Conservation (phyloP, 2,329 filamentous ascomycete genomes). For the Juglanconis sp. region DNA sequence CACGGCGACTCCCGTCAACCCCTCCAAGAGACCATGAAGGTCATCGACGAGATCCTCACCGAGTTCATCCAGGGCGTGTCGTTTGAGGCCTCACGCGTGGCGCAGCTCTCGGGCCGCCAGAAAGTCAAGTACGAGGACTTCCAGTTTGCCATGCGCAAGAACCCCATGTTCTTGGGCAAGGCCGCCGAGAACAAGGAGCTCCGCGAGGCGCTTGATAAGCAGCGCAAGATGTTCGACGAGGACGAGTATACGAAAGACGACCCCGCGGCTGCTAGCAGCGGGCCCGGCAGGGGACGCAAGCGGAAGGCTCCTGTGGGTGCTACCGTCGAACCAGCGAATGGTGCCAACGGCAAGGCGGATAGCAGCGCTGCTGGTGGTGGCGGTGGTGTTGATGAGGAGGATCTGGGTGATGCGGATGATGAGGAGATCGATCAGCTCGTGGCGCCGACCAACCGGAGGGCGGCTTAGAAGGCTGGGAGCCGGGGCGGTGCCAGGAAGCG, state of each 20-base stretch:
- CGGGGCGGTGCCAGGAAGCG: constrained; percentile 1
- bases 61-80: constrained; percentile 95
- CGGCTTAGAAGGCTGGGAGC: constrained; percentile 7
- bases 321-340: not conserved
- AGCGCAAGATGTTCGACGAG: constrained; percentile 70
- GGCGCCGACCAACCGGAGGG: constrained; percentile 12
- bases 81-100: constrained; percentile 82
- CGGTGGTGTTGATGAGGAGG: constrained; percentile 16
- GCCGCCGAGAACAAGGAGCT: constrained; percentile 87
- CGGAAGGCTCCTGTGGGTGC: not conserved
- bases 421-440: constrained; percentile 16
- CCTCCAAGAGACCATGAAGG: constrained; percentile 77
- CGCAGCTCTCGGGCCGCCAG: constrained; percentile 81
- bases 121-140: constrained; percentile 99
- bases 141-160: constrained; percentile 85
- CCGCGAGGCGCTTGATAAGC: constrained; percentile 80
- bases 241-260: constrained; percentile 43
- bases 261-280: not conserved
- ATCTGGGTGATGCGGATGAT: constrained; percentile 19
- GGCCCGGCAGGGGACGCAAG: constrained; percentile 10
- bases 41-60: constrained; percentile 92
- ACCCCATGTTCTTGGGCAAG: constrained; percentile 80
- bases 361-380: constrained; percentile 4
- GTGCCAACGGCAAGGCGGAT: not conserved
- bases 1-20: constrained; percentile 77